Base-by-base conservation (phyloP, 441 rosid genomes). In the Biscutella auriculata region DNA sequence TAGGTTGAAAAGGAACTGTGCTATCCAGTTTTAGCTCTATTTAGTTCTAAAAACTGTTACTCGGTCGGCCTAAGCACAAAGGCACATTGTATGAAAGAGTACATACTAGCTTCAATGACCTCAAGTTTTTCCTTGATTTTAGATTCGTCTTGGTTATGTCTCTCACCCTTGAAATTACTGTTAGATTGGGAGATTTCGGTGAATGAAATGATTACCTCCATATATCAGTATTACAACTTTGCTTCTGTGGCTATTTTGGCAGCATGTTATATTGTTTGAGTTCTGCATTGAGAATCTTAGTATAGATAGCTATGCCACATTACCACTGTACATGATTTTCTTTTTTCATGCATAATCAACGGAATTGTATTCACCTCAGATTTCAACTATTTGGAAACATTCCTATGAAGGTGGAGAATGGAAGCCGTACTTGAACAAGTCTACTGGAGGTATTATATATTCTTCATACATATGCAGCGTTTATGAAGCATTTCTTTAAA, bases 371-470 rank as follows among this genome's bases (percentile, higher is more conserved):
- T 55, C 15, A 13, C 37, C 70, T 70, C 70, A 94, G 99, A 73
- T 94, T 55, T 78, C 82, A 43, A 87, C 86, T 10, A 81, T 94
- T 66, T 94, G 99, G 97, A 94, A 85, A 77, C 82, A 82, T 68
- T 82, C 86, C 13, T 75, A 81, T 71, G 84, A 77, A 78, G 79
- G 82, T 21, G 77, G 79, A 12, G 89, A 76, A 49, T 94, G 99
- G 97, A 87, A 60, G 58, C 92, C 96, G 0, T 94, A 93, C 44
- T 69, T 82, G 13, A 83, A 77, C 71, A 78, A 62, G 70, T 83
- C 95, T 46, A 55, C 71, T 11, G 85, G 77, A 83, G 96, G 99
- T 94, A 84, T 68, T 69, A 2, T 46, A 63, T 55, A 26, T 29
- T 45, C 5, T 50, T 34, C 35, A 12, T 6, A 57, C 23, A n/a